Conservation (phyloP, 1,139 yeast genomes). For the Saccharomyces hybrid region DNA sequence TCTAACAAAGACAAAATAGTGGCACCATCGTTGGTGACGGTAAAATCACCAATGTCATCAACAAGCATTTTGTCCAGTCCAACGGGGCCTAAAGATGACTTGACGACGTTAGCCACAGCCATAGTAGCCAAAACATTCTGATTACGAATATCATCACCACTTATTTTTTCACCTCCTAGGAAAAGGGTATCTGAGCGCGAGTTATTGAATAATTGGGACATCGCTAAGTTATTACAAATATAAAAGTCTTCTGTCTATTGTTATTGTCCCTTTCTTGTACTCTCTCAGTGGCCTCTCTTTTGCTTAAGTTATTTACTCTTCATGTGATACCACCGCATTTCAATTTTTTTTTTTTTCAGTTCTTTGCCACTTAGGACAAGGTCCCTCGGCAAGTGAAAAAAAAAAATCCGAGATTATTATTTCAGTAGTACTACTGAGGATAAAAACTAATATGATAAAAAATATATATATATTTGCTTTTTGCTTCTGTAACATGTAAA, state of each 20-base stretch:
- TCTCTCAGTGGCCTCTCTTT: neutral
- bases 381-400: neutral
- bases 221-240: conserved; percentile 17
- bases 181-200: conserved; percentile 89
- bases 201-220: conserved; percentile 53
- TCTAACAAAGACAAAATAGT: conserved; percentile 85
- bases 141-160: conserved; percentile 94
- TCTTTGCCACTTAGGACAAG: conserved; percentile 1
- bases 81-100: conserved; percentile 95
- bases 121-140: conserved; percentile 95
- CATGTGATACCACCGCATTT: conserved; percentile 32
- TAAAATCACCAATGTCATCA: conserved; percentile 98
- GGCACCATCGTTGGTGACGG: conserved; percentile 98
- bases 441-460: neutral
- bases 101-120: conserved; percentile 96
- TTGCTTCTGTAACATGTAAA: neutral
- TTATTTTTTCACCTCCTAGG: conserved; percentile 90
- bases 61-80: conserved; percentile 98
- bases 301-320: conserved; percentile 54
- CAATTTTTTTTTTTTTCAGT: neutral
- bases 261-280: neutral
- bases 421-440: neutral
- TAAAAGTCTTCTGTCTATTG: neutral
- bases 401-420: neutral
- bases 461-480: neutral